A percentile compares a stretch with the other conserved stretches of the same genome.
These are phyloP conservation scores for Colletotrichum costaricense DNA, from an alignment of 2,329 filamentous ascomycete species.

Conservation along the genomic window DNA sequence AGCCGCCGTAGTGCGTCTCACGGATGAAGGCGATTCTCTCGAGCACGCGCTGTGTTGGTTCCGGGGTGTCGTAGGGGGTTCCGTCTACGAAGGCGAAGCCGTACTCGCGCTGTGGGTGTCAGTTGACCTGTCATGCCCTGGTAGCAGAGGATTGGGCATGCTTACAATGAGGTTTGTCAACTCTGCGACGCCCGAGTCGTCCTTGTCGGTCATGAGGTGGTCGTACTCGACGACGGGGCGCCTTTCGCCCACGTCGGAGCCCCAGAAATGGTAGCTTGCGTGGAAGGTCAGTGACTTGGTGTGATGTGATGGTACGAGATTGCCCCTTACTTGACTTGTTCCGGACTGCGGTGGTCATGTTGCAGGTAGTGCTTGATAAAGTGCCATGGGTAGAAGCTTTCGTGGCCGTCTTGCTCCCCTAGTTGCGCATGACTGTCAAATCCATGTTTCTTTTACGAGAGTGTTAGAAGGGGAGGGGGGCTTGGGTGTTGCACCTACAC, in stretches of 20 bases:
- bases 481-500: conserved; percentile 41
- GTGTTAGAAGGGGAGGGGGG: too few relatives aligned
- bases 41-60: conserved; percentile 79
- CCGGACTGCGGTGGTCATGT: conserved; percentile 45
- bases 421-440: conserved; percentile 12
- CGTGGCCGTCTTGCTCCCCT: conserved; percentile 77
- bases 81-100: conserved; percentile 84
- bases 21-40: conserved; percentile 88
- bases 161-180: conserved; percentile 75
- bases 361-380: conserved; percentile 66
- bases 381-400: conserved; percentile 73
- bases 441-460: too few relatives aligned
- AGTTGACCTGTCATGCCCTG: background rate
- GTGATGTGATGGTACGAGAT: background rate
- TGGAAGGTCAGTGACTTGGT: background rate
- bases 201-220: conserved; percentile 65
- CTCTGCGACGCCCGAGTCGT: conserved; percentile 65
- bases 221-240: conserved; percentile 72
- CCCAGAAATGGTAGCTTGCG: conserved; percentile 41
- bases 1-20: conserved; percentile 87
- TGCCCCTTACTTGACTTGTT: conserved; percentile 46
- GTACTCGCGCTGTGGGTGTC: conserved; percentile 63
- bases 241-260: conserved; percentile 47
- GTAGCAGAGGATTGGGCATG: background rate
- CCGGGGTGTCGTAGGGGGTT: conserved; percentile 73